Evolutionary conservation across 441 rosid species (phyloP).

Genomic region (Gossypium armourianum): DNA sequence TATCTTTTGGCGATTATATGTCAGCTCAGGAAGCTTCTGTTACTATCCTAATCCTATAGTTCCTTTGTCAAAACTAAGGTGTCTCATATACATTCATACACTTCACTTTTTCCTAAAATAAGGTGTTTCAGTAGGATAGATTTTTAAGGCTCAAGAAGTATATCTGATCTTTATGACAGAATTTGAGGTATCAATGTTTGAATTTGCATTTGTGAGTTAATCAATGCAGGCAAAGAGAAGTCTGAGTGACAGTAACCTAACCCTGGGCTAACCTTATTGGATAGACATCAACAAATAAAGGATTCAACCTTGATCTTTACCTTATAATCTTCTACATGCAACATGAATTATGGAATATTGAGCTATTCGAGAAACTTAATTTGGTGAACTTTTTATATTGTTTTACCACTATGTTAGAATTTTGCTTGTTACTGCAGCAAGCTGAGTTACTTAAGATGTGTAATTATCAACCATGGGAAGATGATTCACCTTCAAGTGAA

Average conservation of each 20-base stretch:
- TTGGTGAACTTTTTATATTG: neutral
- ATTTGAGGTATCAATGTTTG: neutral
- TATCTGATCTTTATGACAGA: neutral
- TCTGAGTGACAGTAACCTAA: too few relatives aligned
- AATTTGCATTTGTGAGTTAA: neutral
- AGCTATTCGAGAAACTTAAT: neutral
- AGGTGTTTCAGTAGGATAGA: neutral
- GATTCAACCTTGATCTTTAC: neutral
- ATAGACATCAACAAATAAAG: too few relatives aligned
- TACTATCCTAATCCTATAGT: neutral
- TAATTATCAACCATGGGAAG: conserved; percentile 23
- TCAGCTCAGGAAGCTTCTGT: neutral
- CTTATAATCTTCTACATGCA: neutral
- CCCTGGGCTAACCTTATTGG: too few relatives aligned
- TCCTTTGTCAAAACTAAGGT: neutral
- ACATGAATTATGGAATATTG: neutral
- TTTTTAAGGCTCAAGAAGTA: neutral
- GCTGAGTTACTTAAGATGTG: conserved; percentile 24
- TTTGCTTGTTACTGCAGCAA: conserved; percentile 11
- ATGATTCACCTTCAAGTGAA: conserved; percentile 19
- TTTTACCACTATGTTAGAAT: neutral
- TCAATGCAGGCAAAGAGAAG: neutral
- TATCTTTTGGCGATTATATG: neutral
- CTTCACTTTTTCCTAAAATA: neutral
- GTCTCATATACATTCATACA: neutral